A percentile compares a stretch with the other conserved stretches of the same genome.
Evolutionary conservation across 2,329 filamentous ascomycete genomes (phyloP).

Genomic region (Rosellinia necatrix): DNA sequence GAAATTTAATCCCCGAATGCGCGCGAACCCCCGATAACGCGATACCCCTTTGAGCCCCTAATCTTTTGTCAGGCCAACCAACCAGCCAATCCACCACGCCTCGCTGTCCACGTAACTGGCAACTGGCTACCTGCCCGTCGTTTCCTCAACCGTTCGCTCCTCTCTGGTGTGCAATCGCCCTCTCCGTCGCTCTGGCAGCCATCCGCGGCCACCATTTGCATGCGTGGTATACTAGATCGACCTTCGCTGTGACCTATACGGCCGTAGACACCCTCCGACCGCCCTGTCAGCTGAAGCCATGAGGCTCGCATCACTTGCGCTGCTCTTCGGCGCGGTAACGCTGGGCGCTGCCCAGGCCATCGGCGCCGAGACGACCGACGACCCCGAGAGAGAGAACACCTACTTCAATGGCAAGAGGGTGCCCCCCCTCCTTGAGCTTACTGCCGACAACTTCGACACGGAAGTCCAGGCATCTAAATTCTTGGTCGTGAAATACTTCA

Average conservation of each 20-base stretch:
- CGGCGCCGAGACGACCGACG: constrained; percentile 46
- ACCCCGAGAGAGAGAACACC: constrained; percentile 51
- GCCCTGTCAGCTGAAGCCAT: constrained; percentile 41
- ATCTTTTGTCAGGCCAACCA: constrained; percentile 22
- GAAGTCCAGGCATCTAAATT: constrained; percentile 59
- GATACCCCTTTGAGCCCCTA: constrained; percentile 19
- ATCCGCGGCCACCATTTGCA: constrained; percentile 1
- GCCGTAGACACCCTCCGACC: not conserved
- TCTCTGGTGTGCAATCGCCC: not conserved
- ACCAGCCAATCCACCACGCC: too few relatives aligned
- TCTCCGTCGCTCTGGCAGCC: constrained; percentile 10
- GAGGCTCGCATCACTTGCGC: constrained; percentile 50
- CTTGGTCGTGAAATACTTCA: constrained; percentile 68
- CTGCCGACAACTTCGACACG: constrained; percentile 60
- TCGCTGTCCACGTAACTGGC: constrained; percentile 7
- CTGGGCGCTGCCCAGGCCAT: constrained; percentile 45
- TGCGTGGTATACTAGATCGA: constrained; percentile 8
- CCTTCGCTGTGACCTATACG: constrained; percentile 5
- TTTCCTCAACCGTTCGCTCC: constrained; percentile 9
- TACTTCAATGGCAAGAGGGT: constrained; percentile 70
- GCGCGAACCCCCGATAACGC: constrained; percentile 34
- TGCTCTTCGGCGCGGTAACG: constrained; percentile 53
- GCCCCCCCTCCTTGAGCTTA: constrained; percentile 66
- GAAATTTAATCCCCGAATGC: constrained; percentile 33
- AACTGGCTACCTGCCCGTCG: not conserved